Conservation (phyloP, 192 early-diverging fungal species). For the Backusella macrospora region DNA sequence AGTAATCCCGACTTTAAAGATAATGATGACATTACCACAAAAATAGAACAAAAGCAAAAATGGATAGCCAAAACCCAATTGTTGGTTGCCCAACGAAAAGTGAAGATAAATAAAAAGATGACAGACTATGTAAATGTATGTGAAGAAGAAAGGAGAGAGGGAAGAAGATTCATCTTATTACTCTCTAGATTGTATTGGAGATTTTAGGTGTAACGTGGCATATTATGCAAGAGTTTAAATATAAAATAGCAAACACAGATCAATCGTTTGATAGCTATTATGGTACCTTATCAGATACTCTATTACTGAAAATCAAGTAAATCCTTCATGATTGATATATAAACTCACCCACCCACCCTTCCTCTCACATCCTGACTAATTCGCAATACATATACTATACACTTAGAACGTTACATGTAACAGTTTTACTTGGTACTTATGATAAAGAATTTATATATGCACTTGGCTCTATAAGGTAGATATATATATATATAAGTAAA, state of each 20-base stretch:
- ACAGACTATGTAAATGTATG: background rate
- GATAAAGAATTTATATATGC: background rate
- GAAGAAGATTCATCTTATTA: background rate
- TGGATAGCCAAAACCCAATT: background rate
- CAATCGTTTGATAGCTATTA: background rate
- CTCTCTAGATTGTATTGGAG: background rate
- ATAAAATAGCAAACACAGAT: background rate
- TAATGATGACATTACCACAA: background rate
- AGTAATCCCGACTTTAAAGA: background rate
- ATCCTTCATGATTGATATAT: no score
- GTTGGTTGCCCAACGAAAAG: background rate
- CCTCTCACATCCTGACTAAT: no score
- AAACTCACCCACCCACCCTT: no score
- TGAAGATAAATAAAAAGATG: background rate
- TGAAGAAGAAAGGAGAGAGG: no score
- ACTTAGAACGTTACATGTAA: background rate
- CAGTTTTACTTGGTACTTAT: background rate
- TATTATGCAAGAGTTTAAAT: background rate
- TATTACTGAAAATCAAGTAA: constrained; percentile 6
- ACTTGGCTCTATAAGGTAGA: background rate
- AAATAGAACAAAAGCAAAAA: background rate
- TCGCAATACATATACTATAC: background rate
- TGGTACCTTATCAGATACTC: background rate
- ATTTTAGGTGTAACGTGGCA: background rate
- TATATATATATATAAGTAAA: background rate